Evolutionary conservation across 768 basidiomycete species (phyloP), one percentile per base, ranked within the genome.

Genomic region (Suillus tomentosus): DNA sequence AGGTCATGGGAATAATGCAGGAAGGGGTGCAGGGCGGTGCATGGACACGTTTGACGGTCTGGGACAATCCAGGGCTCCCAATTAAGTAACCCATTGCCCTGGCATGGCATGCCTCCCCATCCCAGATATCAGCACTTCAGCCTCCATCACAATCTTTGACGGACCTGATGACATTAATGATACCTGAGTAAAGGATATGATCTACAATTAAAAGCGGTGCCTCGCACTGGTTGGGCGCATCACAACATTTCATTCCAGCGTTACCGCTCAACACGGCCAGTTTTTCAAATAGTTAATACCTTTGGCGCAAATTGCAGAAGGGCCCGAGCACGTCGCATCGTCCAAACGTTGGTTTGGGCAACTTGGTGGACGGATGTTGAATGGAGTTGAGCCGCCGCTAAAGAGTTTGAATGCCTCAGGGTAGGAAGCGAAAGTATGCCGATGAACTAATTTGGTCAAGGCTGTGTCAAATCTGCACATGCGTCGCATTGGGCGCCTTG

Each of bases 151-250:
- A 5, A 54, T 34, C 9, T 53, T 54, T 53, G 51, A 51, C 13
- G 24, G 51, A 10, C 2, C 17, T 56, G n/a, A 56, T 56, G n/a
- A 2, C 53, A 36, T 55, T 56, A 37, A 56, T 56, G 55, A 57
- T 24, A 22, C 24, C 24, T 58, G 24, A 3, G 8, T 39, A 17
- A 40, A 39, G 54, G 54, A 15, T 5, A 15, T 8, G 57, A 58
- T 58, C 40, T 58, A 27, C 57, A 11, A 36, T 36, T 36, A 36
- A 42, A 58, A 27, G 57, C 57, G 17, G 39, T 58, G 27, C 24
- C 48, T 24, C n/a, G 3, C 4, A 24, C n/a, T n/a, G n/a, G 57
- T 31, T 42, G 39, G 17, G 57, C 40, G 57, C 57, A 58, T 27
- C 40, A 27, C 39, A 34, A 19, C 53, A 34, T 27, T 58, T 14